Evolutionary conservation across 768 basidiomycete species (phyloP).

Genomic region (Lactifluus piperatus): DNA sequence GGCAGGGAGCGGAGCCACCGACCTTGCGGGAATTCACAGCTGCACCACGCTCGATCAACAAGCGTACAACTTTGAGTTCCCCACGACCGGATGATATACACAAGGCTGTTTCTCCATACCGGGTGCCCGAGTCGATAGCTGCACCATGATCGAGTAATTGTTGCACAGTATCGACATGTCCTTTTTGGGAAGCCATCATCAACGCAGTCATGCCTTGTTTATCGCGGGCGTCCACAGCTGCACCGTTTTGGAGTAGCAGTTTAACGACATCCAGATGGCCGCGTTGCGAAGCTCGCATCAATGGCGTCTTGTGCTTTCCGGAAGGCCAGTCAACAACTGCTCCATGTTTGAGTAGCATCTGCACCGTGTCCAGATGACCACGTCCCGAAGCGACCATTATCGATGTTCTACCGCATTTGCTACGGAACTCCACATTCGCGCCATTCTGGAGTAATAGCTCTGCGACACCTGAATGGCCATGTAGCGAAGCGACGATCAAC

Average conservation of each 20-base stretch:
- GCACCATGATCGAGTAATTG: background rate
- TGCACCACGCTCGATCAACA: background rate
- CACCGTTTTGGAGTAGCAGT: background rate
- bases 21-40: background rate
- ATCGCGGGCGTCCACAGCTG: background rate
- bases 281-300: background rate
- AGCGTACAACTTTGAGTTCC: background rate
- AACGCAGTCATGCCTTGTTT: background rate
- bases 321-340: background rate
- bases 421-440: background rate
- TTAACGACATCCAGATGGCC: background rate
- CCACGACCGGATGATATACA: background rate
- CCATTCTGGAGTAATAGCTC: background rate
- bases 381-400: background rate
- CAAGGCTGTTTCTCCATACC: background rate
- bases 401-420: background rate
- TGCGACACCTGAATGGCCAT: background rate
- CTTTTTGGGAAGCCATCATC: background rate
- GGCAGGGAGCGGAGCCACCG: no score
- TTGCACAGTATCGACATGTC: background rate
- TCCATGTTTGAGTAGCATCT: background rate
- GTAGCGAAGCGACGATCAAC: background rate
- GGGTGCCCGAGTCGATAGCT: background rate
- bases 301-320: background rate
- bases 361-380: background rate